phyloP scores from a whole-genome alignment of 2,329 filamentous ascomycete genomes.

The Fusarium redolens region DNA sequence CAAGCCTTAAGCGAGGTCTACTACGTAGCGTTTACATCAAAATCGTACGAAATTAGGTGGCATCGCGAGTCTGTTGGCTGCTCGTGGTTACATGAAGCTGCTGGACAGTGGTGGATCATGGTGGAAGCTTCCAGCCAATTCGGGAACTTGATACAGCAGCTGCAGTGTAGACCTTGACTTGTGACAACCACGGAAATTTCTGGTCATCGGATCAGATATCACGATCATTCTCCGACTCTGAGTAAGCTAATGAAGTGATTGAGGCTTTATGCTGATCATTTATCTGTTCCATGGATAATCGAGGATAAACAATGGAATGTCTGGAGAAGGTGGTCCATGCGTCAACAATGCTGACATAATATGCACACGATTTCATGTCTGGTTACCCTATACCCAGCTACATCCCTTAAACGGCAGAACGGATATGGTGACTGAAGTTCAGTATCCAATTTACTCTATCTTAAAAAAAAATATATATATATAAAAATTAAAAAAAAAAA shows the following conservation, averaged over 20 bases:
- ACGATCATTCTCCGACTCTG: not conserved
- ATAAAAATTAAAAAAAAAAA: too few species aligned
- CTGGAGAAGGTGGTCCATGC: not conserved
- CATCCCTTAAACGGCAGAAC: too few species aligned
- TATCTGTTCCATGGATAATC: not conserved
- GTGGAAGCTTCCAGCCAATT: slow-evolving; percentile 38
- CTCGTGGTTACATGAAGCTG: slow-evolving; percentile 27
- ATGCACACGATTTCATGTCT: not conserved
- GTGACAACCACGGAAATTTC: not conserved
- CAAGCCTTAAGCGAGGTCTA: slow-evolving; percentile 10
- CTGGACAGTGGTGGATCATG: slow-evolving; percentile 35
- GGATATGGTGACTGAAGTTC: not conserved
- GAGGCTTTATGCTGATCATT: not conserved
- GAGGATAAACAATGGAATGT: too few species aligned
- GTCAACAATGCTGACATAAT: not conserved
- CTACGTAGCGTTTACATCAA: slow-evolving; percentile 21
- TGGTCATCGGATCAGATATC: not conserved
- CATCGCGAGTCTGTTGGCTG: slow-evolving; percentile 1
- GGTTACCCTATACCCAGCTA: not conserved
- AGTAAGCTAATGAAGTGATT: too few species aligned
- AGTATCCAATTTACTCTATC: not conserved
- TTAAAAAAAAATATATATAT: too few species aligned
- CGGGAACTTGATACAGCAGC: not conserved
- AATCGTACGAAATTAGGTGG: slow-evolving; percentile 22
- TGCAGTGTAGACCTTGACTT: not conserved